Conservation (phyloP, 176 grass and related monocot species). For the maize (Zea mays) region DNA sequence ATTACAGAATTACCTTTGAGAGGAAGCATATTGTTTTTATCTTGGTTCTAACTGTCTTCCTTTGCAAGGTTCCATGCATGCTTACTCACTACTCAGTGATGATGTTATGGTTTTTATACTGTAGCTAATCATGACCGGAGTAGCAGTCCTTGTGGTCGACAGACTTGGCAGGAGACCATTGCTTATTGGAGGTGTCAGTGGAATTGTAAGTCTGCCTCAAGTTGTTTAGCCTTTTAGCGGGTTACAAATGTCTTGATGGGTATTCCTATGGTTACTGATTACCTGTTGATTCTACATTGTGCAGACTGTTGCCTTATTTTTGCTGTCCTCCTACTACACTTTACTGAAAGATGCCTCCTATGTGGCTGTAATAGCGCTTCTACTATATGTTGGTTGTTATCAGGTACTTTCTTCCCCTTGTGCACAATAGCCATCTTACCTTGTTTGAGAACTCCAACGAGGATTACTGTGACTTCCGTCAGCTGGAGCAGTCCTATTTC, state of each 20-base stretch:
- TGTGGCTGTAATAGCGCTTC: conserved; percentile 85
- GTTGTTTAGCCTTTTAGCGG: not conserved
- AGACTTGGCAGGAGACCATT: conserved; percentile 87
- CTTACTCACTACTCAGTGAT: not conserved
- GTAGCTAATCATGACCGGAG: conserved; percentile 89
- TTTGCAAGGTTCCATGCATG: conserved; percentile 7
- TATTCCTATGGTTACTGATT: conserved; percentile 4
- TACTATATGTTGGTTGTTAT: conserved; percentile 91
- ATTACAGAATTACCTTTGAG: not conserved
- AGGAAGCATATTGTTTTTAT: not conserved
- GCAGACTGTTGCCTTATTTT: conserved; percentile 80
- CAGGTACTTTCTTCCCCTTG: conserved; percentile 57
- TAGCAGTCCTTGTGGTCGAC: conserved; percentile 81
- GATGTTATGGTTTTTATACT: conserved; percentile 38
- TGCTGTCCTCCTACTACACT: conserved; percentile 84
- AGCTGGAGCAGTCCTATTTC: not conserved
- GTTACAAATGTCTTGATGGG: conserved; percentile 7
- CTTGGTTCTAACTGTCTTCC: not conserved
- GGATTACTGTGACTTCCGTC: not conserved
- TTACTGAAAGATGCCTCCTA: conserved; percentile 56
- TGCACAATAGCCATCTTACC: not conserved
- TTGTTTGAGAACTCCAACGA: conserved; percentile 29
- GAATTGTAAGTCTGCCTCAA: conserved; percentile 69
- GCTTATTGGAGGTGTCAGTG: conserved; percentile 92
- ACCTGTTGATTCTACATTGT: conserved; percentile 29